These are phyloP conservation scores for Proliferodiscus dingleyae DNA, from an alignment of 2,329 filamentous ascomycete genomes.

Conservation along the genomic window DNA sequence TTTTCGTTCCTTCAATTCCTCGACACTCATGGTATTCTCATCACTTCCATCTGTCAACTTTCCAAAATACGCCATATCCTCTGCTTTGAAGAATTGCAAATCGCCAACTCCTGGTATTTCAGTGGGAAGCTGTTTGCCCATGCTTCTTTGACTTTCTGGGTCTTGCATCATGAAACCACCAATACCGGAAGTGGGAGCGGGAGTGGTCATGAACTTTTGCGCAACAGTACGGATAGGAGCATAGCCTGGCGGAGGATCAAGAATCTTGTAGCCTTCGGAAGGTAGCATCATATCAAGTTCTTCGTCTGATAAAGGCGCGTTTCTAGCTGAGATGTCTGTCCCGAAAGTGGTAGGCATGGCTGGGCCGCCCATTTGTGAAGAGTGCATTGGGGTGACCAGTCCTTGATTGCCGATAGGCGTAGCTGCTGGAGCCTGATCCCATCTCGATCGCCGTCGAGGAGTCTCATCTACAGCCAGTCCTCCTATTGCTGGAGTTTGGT, in stretches of 20 bases:
- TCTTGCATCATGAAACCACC: constrained; percentile 96
- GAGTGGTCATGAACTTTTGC: constrained; percentile 69
- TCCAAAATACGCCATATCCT: constrained; percentile 98
- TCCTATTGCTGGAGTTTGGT: constrained; percentile 65
- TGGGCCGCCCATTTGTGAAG: constrained; percentile 52
- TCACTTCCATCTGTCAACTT: constrained; percentile 93
- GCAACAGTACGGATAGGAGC: constrained; percentile 74
- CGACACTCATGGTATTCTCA: constrained; percentile 85
- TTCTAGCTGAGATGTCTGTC: constrained; percentile 73
- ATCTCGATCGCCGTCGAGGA: constrained; percentile 74
- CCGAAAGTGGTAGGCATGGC: constrained; percentile 63
- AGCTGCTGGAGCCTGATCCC: constrained; percentile 84
- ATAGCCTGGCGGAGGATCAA: constrained; percentile 88
- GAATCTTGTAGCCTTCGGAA: constrained; percentile 84
- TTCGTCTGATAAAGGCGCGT: constrained; percentile 82
- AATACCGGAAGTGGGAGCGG: constrained; percentile 56
- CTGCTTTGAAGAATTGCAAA: constrained; percentile 95
- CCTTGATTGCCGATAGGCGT: constrained; percentile 70
- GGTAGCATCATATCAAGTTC: constrained; percentile 90
- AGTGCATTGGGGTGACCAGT: constrained; percentile 74
- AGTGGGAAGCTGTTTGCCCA: constrained; percentile 87
- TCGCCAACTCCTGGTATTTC: constrained; percentile 96
- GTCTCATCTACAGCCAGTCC: constrained; percentile 49
- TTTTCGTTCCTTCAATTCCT: constrained; percentile 95
- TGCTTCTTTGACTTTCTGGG: constrained; percentile 73